Evolutionary conservation across 2,329 filamentous ascomycete genomes (phyloP), one percentile per base, ranked within the genome.

Genomic region (Pochonia chlamydosporia): DNA sequence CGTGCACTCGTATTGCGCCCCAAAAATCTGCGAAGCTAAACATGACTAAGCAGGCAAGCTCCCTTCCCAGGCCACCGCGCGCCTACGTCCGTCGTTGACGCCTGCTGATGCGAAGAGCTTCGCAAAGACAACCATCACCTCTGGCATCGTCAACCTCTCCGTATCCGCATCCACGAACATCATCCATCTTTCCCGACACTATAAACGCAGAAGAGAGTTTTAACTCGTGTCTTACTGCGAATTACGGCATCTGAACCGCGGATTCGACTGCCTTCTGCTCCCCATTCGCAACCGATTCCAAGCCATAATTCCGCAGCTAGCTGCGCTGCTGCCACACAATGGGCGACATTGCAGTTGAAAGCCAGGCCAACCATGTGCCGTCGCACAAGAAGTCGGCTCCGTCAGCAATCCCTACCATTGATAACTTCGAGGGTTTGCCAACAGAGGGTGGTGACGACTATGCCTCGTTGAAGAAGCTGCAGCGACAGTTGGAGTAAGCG

Each of bases 391-490:
- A 89, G 76, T 75, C 84, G 63, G 78, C 83, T 60, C 82, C 85
- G 44, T 87, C 85, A 53, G 84, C 85, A 61, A 93, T 96, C 71
- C 87, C 89, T 35, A 92, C 88, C 68, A 85, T 96, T 69, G 90
- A 96, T 66, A 85, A 86, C 57, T 83, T 96, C 54, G 92, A 96
- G 69, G 90, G 89, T 51, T 75, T 90, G 52, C 79, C 83, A 14
- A 82, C 81, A 47, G 90, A 96, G 61, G 85, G 84, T 43, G 87
- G 83, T 55, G 92, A 97, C 67, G 92, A 97, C 66, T 99, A 99
- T 69, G 89, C 88, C 44, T 90, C 85, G 35, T 79, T 97, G 69
- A 99, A 99, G 78, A 93, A 95, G 75, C 82, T 97, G 54, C 92
- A 99, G 71, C 80, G 92, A 66, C 91, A 97, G 75, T 75, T 97